These are phyloP conservation scores for Galerina sulciceps DNA, from an alignment of 768 basidiomycete species.

Conservation along the genomic window DNA sequence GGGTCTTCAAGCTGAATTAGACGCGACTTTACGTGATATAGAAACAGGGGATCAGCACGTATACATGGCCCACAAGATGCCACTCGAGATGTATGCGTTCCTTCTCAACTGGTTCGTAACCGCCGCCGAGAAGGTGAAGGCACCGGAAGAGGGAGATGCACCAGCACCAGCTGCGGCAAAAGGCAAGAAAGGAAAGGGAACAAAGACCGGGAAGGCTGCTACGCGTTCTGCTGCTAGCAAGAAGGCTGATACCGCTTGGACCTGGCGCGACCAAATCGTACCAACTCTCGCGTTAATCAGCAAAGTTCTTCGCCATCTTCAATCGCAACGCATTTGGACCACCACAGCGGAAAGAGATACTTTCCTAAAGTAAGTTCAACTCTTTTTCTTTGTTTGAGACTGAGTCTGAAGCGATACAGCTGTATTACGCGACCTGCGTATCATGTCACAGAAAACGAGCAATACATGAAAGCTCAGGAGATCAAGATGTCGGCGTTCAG, in stretches of 20 bases:
- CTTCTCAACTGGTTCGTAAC: slow-evolving; percentile 89
- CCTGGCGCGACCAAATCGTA: slow-evolving; percentile 81
- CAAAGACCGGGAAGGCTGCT: slow-evolving; percentile 38
- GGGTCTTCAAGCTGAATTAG: slow-evolving; percentile 73
- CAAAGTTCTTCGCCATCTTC: slow-evolving; percentile 64
- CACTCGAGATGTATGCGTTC: slow-evolving; percentile 93
- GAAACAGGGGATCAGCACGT: slow-evolving; percentile 70
- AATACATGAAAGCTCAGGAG: slow-evolving; percentile 79
- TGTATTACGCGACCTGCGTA: slow-evolving; percentile 91
- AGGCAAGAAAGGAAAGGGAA: slow-evolving; percentile 58
- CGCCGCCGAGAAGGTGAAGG: slow-evolving; percentile 78
- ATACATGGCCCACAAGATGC: slow-evolving; percentile 63
- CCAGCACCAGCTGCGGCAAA: slow-evolving; percentile 49
- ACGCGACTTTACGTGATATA: slow-evolving; percentile 69
- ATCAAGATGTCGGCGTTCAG: slow-evolving; percentile 83
- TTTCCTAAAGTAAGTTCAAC: slow-evolving; percentile 72
- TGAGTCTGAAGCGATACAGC: slow-evolving; percentile 39
- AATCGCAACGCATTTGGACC: slow-evolving; percentile 86
- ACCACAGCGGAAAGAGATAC: slow-evolving; percentile 85
- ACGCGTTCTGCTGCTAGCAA: slow-evolving; percentile 44
- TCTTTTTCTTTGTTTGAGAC: neutral
- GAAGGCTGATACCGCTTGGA: slow-evolving; percentile 57
- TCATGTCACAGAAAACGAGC: slow-evolving; percentile 83
- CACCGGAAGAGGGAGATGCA: slow-evolving; percentile 48
- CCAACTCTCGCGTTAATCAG: slow-evolving; percentile 69